Evolutionary conservation across 2,329 filamentous ascomycete species (phyloP).

Genomic region (Ascomycota sp.): DNA sequence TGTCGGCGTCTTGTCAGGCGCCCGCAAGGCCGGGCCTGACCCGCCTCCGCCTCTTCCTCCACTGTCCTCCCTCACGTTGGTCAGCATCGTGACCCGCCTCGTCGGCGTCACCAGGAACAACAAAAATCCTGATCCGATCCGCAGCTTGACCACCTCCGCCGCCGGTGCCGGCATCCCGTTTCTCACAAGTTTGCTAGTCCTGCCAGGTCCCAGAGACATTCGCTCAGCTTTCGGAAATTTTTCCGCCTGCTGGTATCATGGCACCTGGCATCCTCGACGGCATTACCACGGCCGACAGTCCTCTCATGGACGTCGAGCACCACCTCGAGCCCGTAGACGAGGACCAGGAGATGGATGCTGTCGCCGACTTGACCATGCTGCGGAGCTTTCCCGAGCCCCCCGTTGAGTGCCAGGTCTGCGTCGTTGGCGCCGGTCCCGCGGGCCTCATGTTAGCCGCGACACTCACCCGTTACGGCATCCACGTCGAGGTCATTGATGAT

Average conservation of each 20-base stretch:
- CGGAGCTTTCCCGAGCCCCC: conserved; percentile 27
- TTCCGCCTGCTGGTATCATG: conserved; percentile 4
- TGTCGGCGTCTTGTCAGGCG: too few relatives aligned
- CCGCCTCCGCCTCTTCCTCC: too few relatives aligned
- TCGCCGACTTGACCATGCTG: conserved; percentile 26
- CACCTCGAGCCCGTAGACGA: conserved; percentile 5
- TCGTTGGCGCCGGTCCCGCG: conserved; percentile 34
- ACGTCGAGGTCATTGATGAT: conserved; percentile 46
- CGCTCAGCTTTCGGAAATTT: too few relatives aligned
- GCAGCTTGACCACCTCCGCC: too few relatives aligned
- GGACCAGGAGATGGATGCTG: conserved; percentile 13
- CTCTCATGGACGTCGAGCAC: conserved; percentile 3
- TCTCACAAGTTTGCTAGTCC: too few relatives aligned
- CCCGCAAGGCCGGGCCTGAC: too few relatives aligned
- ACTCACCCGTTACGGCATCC: conserved; percentile 45
- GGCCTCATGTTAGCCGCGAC: conserved; percentile 33
- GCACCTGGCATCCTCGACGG: conserved; percentile 5
- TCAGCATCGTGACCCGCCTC: too few relatives aligned
- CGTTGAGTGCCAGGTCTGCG: conserved; percentile 24
- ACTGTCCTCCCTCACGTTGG: too few relatives aligned
- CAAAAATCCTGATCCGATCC: too few relatives aligned
- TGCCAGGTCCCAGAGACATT: too few relatives aligned
- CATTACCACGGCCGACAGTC: conserved; percentile 1
- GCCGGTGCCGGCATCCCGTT: too few relatives aligned
- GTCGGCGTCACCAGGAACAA: too few relatives aligned